Conservation (phyloP, 768 basidiomycete genomes). For the Calocybe cyanea region DNA sequence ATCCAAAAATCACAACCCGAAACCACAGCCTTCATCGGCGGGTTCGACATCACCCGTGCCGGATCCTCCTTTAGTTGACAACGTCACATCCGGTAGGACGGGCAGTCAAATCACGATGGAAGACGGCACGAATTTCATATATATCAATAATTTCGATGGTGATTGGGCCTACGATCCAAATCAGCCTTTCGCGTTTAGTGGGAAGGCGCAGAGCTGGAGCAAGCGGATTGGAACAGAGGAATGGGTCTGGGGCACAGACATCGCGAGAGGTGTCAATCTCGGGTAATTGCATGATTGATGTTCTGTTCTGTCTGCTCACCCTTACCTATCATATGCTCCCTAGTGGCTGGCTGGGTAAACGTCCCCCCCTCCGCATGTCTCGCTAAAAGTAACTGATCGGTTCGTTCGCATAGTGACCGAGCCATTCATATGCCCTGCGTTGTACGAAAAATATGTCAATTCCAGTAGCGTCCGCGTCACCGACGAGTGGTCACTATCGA, state of each 20-base stretch:
- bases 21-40: conserved; percentile 11
- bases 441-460: conserved; percentile 55
- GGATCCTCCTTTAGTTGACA: conserved; percentile 7
- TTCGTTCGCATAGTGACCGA: conserved; percentile 58
- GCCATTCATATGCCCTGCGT: conserved; percentile 55
- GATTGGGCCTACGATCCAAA: conserved; percentile 73
- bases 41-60: conserved; percentile 11
- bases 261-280: conserved; percentile 49
- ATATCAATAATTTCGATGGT: conserved; percentile 77
- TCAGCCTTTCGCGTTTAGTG: conserved; percentile 69
- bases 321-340: conserved; percentile 3
- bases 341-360: conserved; percentile 44
- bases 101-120: conserved; percentile 68
- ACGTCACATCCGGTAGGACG: conserved; percentile 48
- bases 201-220: conserved; percentile 76
- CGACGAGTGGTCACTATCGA: conserved; percentile 68
- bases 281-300: conserved; percentile 40
- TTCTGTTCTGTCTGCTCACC: conserved; percentile 4
- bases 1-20: conserved; percentile 16
- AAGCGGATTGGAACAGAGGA: conserved; percentile 65
- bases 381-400: conserved; percentile 42
- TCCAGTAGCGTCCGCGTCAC: conserved; percentile 25
- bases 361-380: not conserved
- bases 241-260: conserved; percentile 71
- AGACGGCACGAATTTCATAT: conserved; percentile 77